Evolutionary conservation across 129 eudicot genomes (phyloP), one percentile per base, ranked within the genome.

Genomic region (Gnaphalium uliginosum): DNA sequence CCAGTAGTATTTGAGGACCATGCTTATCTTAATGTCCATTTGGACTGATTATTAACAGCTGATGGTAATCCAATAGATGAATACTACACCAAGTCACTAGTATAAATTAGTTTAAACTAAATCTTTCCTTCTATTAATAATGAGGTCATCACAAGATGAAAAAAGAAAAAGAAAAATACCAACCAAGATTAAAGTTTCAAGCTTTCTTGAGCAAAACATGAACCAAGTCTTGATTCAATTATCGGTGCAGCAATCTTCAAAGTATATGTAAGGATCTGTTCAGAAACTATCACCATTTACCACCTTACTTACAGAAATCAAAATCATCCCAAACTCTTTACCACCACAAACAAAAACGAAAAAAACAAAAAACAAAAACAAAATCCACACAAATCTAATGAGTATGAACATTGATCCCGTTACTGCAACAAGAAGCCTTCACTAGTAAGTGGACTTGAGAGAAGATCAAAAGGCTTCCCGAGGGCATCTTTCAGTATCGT

Each of bases 391-490:
- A 79, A 75, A 79, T 29, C 25, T 43, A 51, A 59, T 2, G 29
- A 56, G 86, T 74, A 78, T 79, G 58, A 79, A 83, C 81, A 79
- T 22, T 4, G 43, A 51, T 10, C 11, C n/a, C 69, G 2, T 9
- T 60, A 50, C 65, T 76, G 70, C 33, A 61, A 62, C 67, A 88
- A 62, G 78, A 88, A 91, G 8, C 86, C 88, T 30, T 62, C 74
- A n/a, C 25, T 62, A 10, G 71, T 50, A 75, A 77, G 74, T 3
- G 89, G 87, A 76, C 91, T 83, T 0, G 88, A 79, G 56, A 92
- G 89, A 56, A 95, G 96, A 76, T 89, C 96, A 50, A 89, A 91
- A 6, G 95, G 92, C 67, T 91, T 95, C 57, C 89, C 95, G 9
- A 91, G 24, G 6, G 82, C 84, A 69, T 95, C 99, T 82, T 89